Percentiles rank a stretch among this genome's conserved stretches.
phyloP scores from a whole-genome alignment of 768 basidiomycete genomes.

The Suillus subluteus region DNA sequence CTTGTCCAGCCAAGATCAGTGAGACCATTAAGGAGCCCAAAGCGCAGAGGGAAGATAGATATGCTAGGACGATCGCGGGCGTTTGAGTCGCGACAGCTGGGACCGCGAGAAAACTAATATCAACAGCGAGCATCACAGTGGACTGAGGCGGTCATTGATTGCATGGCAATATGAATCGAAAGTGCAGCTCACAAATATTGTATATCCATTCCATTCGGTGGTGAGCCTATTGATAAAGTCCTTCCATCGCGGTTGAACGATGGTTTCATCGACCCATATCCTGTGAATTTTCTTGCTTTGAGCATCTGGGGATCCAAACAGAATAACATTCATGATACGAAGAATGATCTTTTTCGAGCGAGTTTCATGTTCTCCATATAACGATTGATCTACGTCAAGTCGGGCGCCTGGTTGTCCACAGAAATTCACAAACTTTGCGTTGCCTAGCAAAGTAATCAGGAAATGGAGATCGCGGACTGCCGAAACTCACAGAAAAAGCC shows the following conservation, averaged over 20 bases:
- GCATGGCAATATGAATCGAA: neutral
- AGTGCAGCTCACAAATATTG: constrained; percentile 44
- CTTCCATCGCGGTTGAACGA: constrained; percentile 42
- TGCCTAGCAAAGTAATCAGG: constrained; percentile 19
- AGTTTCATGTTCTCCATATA: constrained; percentile 17
- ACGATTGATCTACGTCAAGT: constrained; percentile 30
- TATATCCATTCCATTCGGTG: constrained; percentile 51
- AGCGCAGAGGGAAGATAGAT: constrained; percentile 41
- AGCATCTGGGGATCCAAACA: constrained; percentile 50
- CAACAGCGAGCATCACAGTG: constrained; percentile 54
- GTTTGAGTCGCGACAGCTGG: constrained; percentile 37
- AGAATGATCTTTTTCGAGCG: constrained; percentile 37
- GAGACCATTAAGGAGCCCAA: constrained; percentile 40
- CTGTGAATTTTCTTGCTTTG: constrained; percentile 45
- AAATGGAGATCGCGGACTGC: neutral
- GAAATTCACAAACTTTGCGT: constrained; percentile 39
- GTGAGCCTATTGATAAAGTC: constrained; percentile 44
- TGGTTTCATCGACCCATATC: constrained; percentile 49
- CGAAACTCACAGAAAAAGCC: constrained; percentile 38
- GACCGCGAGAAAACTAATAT: constrained; percentile 57
- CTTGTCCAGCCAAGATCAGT: constrained; percentile 40
- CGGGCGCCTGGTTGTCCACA: constrained; percentile 42
- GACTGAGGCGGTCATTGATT: constrained; percentile 34
- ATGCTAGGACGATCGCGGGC: constrained; percentile 29
- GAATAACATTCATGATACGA: constrained; percentile 37